Base-by-base conservation (phyloP, 805 yeast genomes). In the Barnettozyma californica region DNA sequence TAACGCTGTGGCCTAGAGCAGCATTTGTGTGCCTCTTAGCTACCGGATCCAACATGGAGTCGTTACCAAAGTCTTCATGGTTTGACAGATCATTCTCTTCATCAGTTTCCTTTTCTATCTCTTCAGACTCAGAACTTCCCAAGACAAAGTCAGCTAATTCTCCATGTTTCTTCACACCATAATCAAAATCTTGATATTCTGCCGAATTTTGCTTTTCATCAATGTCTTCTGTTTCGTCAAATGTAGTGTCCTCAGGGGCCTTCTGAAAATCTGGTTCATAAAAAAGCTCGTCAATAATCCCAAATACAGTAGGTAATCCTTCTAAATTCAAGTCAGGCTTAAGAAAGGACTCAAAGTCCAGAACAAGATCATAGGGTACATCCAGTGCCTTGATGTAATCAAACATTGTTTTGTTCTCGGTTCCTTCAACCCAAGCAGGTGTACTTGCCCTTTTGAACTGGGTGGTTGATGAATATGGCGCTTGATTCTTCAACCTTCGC, bases 351-450 rank as follows among this genome's bases (percentile, higher is more conserved):
- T 54, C 49, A 21, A 56, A 54, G 4, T 53, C 47, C 2, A 53
- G 13, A 4, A 44, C 43, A 2, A 45, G 9, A 18, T 36, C 49
- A 2, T 36, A 18, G 1, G 41, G 50, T 11, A 56, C 20, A 38
- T 54, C 47, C 44, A 59, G 41, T 2, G 48, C 47, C 37, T 60
- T 62, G 9, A 61, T 62, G 34, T 64, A 67, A 1, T 64, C 55
- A 20, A 73, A 66, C 47, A 71, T 50, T 3, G 57, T 49, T 13
- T 62, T 45, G 34, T 72, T 61, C 19, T 72, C 76, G 0, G 63
- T 65, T 9, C 69, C 63, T 16, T 72, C 77, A 16, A 67, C 66
- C 83, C 83, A 78, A 2, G 58, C 37, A 8, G 34, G 41, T 7
- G 21, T 57, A 2, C 51, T 41, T 0, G 25, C 18, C 40, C 81